Evolutionary conservation across 2,329 filamentous ascomycete genomes (phyloP).

Genomic region (Claviceps maximensis): DNA sequence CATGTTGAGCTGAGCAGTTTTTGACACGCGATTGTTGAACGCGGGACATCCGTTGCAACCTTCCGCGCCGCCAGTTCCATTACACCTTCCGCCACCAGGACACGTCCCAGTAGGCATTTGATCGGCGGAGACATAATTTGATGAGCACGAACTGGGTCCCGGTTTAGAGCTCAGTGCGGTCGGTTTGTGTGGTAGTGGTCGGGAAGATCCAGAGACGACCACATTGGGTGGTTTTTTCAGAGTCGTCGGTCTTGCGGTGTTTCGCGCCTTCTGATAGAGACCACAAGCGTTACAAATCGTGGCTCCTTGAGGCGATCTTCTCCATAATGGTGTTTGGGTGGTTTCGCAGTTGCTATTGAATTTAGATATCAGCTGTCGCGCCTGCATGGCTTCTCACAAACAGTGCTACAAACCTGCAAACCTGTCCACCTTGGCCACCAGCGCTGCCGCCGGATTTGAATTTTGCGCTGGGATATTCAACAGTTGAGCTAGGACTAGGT

Average conservation of each 20-base stretch:
- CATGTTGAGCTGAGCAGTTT: constrained; percentile 60
- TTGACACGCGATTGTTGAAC: constrained; percentile 92
- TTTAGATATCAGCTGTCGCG: constrained; percentile 1
- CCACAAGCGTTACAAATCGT: constrained; percentile 98
- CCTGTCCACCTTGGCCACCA: constrained; percentile 41
- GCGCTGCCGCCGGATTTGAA: constrained; percentile 4
- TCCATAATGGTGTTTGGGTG: constrained; percentile 86
- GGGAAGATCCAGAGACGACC: constrained; percentile 28
- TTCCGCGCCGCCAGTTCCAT: constrained; percentile 89
- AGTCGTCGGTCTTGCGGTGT: constrained; percentile 79
- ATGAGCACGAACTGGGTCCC: constrained; percentile 29
- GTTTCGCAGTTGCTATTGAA: constrained; percentile 76
- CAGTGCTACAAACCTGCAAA: constrained; percentile 50
- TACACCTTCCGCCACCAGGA: constrained; percentile 86
- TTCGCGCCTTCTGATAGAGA: constrained; percentile 85
- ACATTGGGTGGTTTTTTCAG: constrained; percentile 61
- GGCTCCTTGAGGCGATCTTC: constrained; percentile 79
- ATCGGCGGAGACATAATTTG: constrained; percentile 67
- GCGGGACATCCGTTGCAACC: constrained; percentile 93
- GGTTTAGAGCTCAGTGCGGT: constrained; percentile 26
- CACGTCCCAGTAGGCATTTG: constrained; percentile 73
- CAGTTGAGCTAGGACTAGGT: constrained; percentile 16
- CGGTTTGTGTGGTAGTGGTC: constrained; percentile 27
- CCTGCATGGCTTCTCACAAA: background rate
- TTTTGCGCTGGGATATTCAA: constrained; percentile 8